Base-by-base conservation (phyloP, 179 eudicot species). In the Spergularia azorica region DNA sequence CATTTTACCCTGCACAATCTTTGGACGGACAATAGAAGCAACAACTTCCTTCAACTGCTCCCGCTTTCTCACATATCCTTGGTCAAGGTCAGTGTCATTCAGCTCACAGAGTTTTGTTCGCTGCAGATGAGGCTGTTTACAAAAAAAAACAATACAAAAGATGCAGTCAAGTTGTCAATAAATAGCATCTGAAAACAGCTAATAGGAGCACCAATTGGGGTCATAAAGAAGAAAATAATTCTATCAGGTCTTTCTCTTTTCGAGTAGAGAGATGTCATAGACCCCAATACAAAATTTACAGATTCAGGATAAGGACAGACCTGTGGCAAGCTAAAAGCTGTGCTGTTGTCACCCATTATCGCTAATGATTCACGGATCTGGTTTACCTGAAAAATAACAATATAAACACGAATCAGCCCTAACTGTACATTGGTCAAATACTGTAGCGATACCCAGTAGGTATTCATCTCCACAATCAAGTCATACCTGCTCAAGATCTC, bases 301-400 rank as follows among this genome's bases (percentile, higher is more conserved):
- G 32, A 26, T 26, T 26, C 1, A 26, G 32, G 13, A 32, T 32
- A 16, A 81, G 84, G 18, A 59, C 90, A 73, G 80, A 95, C 99
- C 77, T 95, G 99, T 2, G 99, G 99, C 79, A 95, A 86, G 86
- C 99, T 93, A 81, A 95, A 95, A 76, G 99, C 97, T 12, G 98
- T 93, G 84, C 92, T 95, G 84, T 91, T 90, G 80, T 90, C 94
- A 70, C 99, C 98, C 99, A 95, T 95, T 21, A 89, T 76, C 80
- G 97, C 97, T 78, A 95, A 86, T 67, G 97, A 93, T 50, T 95
- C 91, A 48, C 99, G 91, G 74, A 95, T 93, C 87, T 88, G 97
- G 84, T 95, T 95, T 46, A 95, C 91, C 98, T 95, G 90, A 75
- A 43, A 55, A 9, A 77, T 3, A 65, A 26, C 2, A 60, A 8